Conservation (phyloP, 2,329 filamentous ascomycete species). For the Penicillium hordei region DNA sequence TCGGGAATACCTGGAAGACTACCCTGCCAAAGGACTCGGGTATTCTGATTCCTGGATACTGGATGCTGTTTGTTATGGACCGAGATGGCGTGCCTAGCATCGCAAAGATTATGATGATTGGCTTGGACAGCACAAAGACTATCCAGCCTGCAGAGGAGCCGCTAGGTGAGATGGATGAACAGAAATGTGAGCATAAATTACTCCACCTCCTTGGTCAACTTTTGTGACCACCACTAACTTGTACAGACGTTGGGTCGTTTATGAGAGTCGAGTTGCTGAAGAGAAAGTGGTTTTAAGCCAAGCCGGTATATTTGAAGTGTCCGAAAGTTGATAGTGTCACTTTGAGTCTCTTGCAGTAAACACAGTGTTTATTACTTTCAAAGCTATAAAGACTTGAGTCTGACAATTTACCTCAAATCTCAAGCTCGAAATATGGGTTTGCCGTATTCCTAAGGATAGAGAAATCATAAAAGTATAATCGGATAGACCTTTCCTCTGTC, state of each 20-base stretch:
- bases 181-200: slow-evolving; percentile 2
- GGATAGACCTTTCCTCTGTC: too few relatives aligned
- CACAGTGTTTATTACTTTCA: not conserved
- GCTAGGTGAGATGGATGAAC: not conserved
- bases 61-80: slow-evolving; percentile 53
- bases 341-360: not conserved
- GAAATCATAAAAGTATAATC: too few relatives aligned
- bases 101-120: slow-evolving; percentile 7
- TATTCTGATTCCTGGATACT: slow-evolving; percentile 54
- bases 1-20: not conserved
- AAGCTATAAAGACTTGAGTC: not conserved
- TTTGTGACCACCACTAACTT: not conserved
- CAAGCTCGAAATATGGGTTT: not conserved
- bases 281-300: not conserved
- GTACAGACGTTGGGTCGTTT: not conserved
- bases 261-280: slow-evolving; percentile 7
- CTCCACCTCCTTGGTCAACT: not conserved
- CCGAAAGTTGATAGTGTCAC: not conserved
- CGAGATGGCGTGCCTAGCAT: not conserved
- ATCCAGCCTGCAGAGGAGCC: not conserved
- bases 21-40: slow-evolving; percentile 51
- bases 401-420: not conserved
- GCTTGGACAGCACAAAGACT: not conserved
- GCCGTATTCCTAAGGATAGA: not conserved
- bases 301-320: not conserved